phyloP scores from a whole-genome alignment of 257 asterid genomes.

The Fraxinus quadrangulata region DNA sequence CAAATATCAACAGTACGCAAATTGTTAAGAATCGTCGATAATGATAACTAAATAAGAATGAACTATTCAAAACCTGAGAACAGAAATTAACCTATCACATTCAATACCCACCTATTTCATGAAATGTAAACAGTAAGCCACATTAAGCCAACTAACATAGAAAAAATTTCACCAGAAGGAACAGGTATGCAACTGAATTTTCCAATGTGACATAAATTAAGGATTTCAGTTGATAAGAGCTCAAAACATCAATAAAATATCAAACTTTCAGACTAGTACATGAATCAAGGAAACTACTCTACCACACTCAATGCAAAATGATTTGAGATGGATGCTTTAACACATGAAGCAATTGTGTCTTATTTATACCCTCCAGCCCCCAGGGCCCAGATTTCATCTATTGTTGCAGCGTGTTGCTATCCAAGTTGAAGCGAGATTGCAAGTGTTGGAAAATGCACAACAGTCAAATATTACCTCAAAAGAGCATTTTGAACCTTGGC shows the following conservation, averaged over 20 bases:
- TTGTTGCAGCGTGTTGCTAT: too few species aligned
- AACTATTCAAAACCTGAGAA: background rate
- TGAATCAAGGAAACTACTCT: background rate
- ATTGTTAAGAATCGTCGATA: background rate
- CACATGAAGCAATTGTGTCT: too few species aligned
- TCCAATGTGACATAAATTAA: background rate
- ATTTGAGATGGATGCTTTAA: background rate
- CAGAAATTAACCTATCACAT: slow-evolving; percentile 6
- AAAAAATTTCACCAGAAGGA: background rate
- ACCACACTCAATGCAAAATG: background rate
- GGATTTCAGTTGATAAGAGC: background rate
- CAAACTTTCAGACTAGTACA: background rate
- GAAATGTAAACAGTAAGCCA: background rate
- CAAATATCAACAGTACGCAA: slow-evolving; percentile 12
- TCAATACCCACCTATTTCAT: slow-evolving; percentile 2
- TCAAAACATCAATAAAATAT: background rate
- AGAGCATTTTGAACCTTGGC: background rate
- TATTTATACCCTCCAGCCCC: too few species aligned
- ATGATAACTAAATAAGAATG: slow-evolving; percentile 12
- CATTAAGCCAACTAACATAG: background rate
- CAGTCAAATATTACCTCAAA: background rate
- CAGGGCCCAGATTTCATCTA: too few species aligned
- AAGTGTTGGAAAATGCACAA: background rate
- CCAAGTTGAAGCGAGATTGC: background rate
- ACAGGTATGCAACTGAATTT: background rate